Base-by-base conservation (phyloP, 352 stramenopile species). In the Blastocystis sp. region DNA sequence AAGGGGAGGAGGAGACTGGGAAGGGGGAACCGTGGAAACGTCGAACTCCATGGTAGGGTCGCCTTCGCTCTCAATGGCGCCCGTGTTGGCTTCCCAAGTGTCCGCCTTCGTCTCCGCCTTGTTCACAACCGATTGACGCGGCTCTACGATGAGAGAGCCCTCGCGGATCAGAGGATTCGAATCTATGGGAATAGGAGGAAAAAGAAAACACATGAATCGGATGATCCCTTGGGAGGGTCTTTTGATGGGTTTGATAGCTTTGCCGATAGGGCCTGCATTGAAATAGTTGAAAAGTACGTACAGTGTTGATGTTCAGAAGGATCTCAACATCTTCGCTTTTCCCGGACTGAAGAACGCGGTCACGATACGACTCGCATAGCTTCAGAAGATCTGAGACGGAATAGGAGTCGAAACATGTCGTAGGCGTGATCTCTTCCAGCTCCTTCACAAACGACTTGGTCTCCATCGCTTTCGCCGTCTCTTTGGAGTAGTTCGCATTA, bases 401-500 rank as follows among this genome's bases (percentile, higher is more conserved):
- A 51, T 73, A 73, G 4, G 14, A 16, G 18, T 46, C 29, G 29
- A 73, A 73, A 29, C 61, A 73, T 11, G 61, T 73, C 8, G 27
- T 73, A 7, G 61, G 61, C 42, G 61, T 73, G 36, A 73, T 73
- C 38, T 67, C 57, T 11, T 67, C 57, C 38, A 21, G 16, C 38
- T 67, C 57, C 14, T 6, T 11, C 32, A 21, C 38, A 36, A 18
- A 3, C 16, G n/a, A n/a, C 24, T 44, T 21, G n/a, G 29, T 73
- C 34, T 49, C 21, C 8, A 46, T 51, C 7, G 16, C n/a, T 6
- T 34, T 49, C 11, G 29, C 46, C n/a, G 21, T 49, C 18, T 46
- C 36, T 40, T 73, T 73, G 34, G n/a, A 48, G 44, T 73, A 73
- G 61, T 73, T 73, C 3, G 61, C 61, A 51, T 73, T 73, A 51